Percentiles rank a stretch among this genome's conserved stretches.
These are phyloP conservation scores for Pouteria glomerata DNA, from an alignment of 148 eudicot species.

Conservation along the genomic window DNA sequence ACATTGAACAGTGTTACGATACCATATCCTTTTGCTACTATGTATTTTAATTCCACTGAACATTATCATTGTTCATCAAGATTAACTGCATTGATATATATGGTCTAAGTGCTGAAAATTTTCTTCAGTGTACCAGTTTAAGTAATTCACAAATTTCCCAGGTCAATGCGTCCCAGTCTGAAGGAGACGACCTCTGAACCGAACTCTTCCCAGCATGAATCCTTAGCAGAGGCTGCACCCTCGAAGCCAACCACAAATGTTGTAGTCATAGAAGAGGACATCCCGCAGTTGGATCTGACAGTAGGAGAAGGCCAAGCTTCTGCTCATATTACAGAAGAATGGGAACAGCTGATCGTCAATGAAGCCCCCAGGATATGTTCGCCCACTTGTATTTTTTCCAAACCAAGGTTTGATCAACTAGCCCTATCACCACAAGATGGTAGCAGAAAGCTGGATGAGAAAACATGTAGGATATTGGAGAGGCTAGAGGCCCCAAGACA, in stretches of 20 bases:
- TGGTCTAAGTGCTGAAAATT: neutral
- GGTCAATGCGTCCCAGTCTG: too few species aligned
- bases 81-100: neutral
- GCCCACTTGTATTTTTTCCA: conserved; percentile 36
- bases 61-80: too few species aligned
- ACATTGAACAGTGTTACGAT: neutral
- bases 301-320: conserved; percentile 23
- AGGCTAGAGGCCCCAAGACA: conserved; percentile 50
- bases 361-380: conserved; percentile 32
- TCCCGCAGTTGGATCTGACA: conserved; percentile 9
- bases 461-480: conserved; percentile 47
- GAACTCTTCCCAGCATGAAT: conserved; percentile 14
- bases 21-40: too few species aligned
- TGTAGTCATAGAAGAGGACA: conserved; percentile 21
- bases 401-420: conserved; percentile 27
- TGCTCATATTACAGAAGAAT: conserved; percentile 52
- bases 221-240: conserved; percentile 13
- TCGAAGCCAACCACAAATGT: conserved; percentile 14
- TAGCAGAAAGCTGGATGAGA: conserved; percentile 37
- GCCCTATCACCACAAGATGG: conserved; percentile 22
- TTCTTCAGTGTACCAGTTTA: neutral
- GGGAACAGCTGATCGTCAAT: conserved; percentile 65
- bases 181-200: conserved; percentile 23
- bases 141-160: too few species aligned
- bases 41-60: too few species aligned